Evolutionary conservation across 345 rosid species (phyloP).

Genomic region (Arabidopsis suecica): DNA sequence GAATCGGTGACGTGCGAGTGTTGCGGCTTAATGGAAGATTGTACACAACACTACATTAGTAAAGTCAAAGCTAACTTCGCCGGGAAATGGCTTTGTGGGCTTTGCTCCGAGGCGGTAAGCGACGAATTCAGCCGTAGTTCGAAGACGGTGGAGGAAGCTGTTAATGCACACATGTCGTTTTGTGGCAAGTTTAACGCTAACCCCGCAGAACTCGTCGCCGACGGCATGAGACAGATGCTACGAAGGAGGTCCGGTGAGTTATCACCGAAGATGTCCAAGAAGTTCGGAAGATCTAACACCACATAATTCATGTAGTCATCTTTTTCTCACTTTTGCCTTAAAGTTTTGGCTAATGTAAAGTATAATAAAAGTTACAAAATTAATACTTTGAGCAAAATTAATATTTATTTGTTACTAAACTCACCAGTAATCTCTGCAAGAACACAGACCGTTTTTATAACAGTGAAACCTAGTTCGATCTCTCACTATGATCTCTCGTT

Average conservation of each 20-base stretch:
- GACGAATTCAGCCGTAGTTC: constrained; percentile 70
- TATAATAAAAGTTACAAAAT: constrained; percentile 8
- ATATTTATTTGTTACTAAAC: no score
- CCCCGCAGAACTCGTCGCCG: constrained; percentile 90
- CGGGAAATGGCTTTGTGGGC: constrained; percentile 96
- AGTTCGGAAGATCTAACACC: constrained; percentile 70
- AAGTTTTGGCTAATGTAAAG: constrained; percentile 15
- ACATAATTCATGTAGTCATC: constrained; percentile 45
- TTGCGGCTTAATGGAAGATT: constrained; percentile 90
- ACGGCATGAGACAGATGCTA: constrained; percentile 96
- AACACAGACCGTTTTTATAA: constrained; percentile 32
- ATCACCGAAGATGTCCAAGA: constrained; percentile 61
- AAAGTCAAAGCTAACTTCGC: constrained; percentile 76
- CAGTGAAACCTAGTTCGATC: constrained; percentile 40
- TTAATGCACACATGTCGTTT: constrained; percentile 89
- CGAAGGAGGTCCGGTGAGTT: constrained; percentile 79
- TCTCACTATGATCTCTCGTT: constrained; percentile 27
- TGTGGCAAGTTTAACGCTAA: constrained; percentile 84
- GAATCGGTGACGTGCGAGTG: constrained; percentile 88
- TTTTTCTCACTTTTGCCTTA: neutral
- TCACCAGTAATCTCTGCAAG: constrained; percentile 41
- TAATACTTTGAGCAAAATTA: no score
- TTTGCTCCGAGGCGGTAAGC: constrained; percentile 90
- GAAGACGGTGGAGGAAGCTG: constrained; percentile 76
- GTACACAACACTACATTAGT: constrained; percentile 79